Base-by-base conservation (phyloP, 805 yeast species). In the Yarrowia osloensis region DNA sequence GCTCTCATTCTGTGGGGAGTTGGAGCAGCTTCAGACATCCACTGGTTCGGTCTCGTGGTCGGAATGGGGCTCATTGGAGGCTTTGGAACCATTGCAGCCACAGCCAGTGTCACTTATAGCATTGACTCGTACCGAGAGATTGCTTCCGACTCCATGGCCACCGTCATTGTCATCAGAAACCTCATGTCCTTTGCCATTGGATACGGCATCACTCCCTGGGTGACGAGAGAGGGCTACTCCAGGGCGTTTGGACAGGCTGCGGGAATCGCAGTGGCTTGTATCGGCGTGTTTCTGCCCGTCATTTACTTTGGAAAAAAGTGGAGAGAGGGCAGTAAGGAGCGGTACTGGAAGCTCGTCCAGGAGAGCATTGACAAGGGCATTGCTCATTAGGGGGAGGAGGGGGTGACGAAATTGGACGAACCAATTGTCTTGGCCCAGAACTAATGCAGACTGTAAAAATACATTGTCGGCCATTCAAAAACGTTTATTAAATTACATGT, bases 1-100 rank as follows among this genome's bases (percentile, higher is more conserved):
- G 80, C 84, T 1, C 72, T 82, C 26, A 78, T 83, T 66, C 77
- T 84, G 2, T 84, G 84, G 81, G 87, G 87, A 66, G 81, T 83
- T 50, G 86, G 85, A 31, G 84, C 85, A 0, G 78, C 80, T 54
- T 78, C 81, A 54, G 80, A 76, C 13, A 73, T 79, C 7, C 82
- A 82, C 59, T 84, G 86, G 86, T 75, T 82, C 68, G 80, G 83
- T 13, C 72, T 80, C 9, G 79, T 81, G 39, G 74, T 77, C 63
- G 85, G 84, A 4, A 75, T 82, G 70, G 86, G 86, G 3, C 70
- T 81, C n/a, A 73, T 82, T 65, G 82, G 33, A 39, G 44, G 44
- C 84, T 85, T 11, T 73, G 80, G 42, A 79, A 82, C 73, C 72
- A 80, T 67, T 77, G 82, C 67, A 83, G 84, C 2, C 4, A 77